phyloP scores from a whole-genome alignment of 805 yeast species.

The Yamadazyma sp. region DNA sequence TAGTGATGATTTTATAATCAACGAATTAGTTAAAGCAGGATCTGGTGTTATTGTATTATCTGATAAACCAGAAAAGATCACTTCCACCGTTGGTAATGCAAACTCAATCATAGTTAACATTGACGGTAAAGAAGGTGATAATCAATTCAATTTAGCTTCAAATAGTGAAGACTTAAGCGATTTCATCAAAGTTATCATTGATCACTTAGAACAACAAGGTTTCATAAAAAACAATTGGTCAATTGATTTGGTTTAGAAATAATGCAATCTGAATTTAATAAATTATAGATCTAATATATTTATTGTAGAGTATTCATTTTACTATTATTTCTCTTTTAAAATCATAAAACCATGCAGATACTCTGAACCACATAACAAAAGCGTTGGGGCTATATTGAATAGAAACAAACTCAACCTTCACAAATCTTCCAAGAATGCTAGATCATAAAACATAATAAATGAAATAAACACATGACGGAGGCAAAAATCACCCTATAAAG shows the following conservation, averaged over 20 bases:
- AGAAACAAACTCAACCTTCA: too few species aligned
- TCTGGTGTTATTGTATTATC: conserved; percentile 66
- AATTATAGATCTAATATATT: too few species aligned
- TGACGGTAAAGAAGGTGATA: conserved; percentile 7
- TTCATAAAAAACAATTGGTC: conserved; percentile 44
- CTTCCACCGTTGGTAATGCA: conserved; percentile 51
- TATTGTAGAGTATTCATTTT: too few species aligned
- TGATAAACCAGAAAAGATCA: conserved; percentile 27
- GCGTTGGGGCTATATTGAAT: too few species aligned
- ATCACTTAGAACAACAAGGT: conserved; percentile 77
- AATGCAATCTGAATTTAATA: too few species aligned
- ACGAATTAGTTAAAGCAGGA: conserved; percentile 84
- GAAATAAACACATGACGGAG: too few species aligned
- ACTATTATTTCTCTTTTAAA: too few species aligned
- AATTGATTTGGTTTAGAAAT: conserved; percentile 1
- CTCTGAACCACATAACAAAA: too few species aligned
- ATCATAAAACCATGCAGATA: too few species aligned
- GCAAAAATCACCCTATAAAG: too few species aligned
- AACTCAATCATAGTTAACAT: conserved; percentile 46
- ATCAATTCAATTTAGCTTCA: conserved; percentile 12
- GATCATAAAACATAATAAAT: too few species aligned
- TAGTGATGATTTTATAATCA: conserved; percentile 53
- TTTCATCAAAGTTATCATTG: conserved; percentile 70
- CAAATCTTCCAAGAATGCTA: too few species aligned
- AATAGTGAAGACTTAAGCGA: conserved; percentile 19